Base-by-base conservation (phyloP, 2,329 filamentous ascomycete species). In the Emericellopsis atlantica region DNA sequence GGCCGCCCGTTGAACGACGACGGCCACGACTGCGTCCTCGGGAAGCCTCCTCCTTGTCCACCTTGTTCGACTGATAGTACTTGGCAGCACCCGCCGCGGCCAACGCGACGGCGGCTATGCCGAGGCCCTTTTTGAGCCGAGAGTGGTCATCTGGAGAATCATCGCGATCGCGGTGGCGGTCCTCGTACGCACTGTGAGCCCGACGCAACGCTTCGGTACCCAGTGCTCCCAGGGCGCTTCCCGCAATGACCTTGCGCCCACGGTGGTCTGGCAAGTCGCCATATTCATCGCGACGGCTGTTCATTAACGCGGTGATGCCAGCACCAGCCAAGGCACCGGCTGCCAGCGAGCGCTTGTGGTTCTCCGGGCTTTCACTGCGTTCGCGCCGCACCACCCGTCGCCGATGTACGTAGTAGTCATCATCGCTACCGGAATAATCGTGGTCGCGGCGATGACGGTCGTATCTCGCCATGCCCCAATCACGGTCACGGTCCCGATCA, bases 271-370 rank as follows among this genome's bases (percentile, higher is more conserved):
- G 60, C 4, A 70, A 51, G 21, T 72, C 70, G 39, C 71, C 69
- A 3, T 70, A 58, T 41, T 63, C 64, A 39, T 68, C 65, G 37
- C 72, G 67, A 16, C 74, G 71, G 37, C 71, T 73, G 14, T 70
- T 65, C 6, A 79, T 56, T 3, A 81, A 57, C n/a, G 76, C 77
- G 10, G 72, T 70, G 7, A 77, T 57, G 38, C 76, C 77, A 15
- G 77, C 77, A 14, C 76, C 77, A 23, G 77, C 77, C 14, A 80
- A 62, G 9, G 76, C 77, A n/a, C 77, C 77, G 51, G 79, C 76
- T 18, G 76, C 76, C 5, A 81, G 55, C 48, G 79, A 72, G 34
- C 72, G 70, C 54, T 68, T 77, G 48, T 73, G 72, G 46, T 74
- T 67, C 39, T 66, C 60, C 5, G 64, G 58, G 47, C 69, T 70